Base-by-base conservation (phyloP, 768 basidiomycete species). In the Mycena filopes region DNA sequence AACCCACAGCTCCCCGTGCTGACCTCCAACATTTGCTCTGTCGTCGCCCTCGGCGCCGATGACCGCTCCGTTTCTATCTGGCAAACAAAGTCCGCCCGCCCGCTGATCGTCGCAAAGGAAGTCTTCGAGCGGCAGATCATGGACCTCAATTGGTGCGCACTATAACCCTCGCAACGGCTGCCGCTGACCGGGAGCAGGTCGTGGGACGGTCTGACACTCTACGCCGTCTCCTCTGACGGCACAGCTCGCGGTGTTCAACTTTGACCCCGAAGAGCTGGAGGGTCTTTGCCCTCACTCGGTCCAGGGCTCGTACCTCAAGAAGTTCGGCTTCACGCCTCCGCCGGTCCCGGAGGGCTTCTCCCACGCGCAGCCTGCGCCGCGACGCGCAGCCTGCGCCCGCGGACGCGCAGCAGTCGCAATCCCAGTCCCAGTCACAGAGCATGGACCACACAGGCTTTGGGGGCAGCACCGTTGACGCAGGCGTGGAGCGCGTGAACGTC, bases 141-240 rank as follows among this genome's bases (percentile, higher is more conserved):
- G 86, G 98, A 99, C 76, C 82, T 99, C 20, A 94, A 90, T 73
- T 99, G 98, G 98, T 96, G 71, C 70, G 90, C 67, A 23, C 38
- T 38, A 33, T 54, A 21, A 3, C 29, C 40, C 29, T 64, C 10
- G 33, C 42, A 42, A 55, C 41, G 36, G 26, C 25, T 26, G 36
- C 55, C 53, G 36, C 36, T 67, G 46, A 55, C 63, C 64, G 65
- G 29, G 38, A 57, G 21, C 68, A 98, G 96, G 96, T 96, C 96
- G 11, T 88, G 87, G 77, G 96, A 99, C 73, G 98, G 98, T 11
- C 83, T 93, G 47, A 93, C 93, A 2, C 84, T 99, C 0, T 99
- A 97, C 70, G 96, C 95, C 0, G 95, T 93, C 64, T 98, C 96
- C 1, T 97, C 95, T 0, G 98, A 99, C 74, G 98, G 98, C 2